Conservation (phyloP, 352 stramenopile genomes). For the Globisporangium spiculum region DNA sequence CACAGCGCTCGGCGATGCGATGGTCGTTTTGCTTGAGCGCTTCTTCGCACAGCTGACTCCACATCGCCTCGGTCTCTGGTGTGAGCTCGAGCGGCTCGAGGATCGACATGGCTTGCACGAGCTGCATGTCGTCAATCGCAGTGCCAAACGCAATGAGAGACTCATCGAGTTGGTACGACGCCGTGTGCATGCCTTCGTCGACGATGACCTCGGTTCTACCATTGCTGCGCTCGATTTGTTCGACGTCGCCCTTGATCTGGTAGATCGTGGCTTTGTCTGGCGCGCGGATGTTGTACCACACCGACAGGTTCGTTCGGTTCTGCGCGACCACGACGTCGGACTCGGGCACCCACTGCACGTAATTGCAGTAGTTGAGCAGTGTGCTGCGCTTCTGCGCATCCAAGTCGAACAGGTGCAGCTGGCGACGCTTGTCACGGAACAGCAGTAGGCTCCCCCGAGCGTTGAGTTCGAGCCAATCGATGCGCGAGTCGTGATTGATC, state of each 20-base stretch:
- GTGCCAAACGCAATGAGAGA: slow-evolving; percentile 93
- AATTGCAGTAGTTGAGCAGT: slow-evolving; percentile 94
- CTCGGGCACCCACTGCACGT: slow-evolving; percentile 96
- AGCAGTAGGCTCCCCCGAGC: slow-evolving; percentile 86
- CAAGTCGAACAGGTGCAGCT: slow-evolving; percentile 92
- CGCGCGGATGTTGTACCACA: slow-evolving; percentile 96
- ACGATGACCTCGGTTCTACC: slow-evolving; percentile 94
- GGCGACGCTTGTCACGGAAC: slow-evolving; percentile 90
- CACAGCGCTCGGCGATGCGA: slow-evolving; percentile 88
- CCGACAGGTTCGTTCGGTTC: slow-evolving; percentile 88
- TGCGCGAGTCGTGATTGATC: slow-evolving; percentile 89
- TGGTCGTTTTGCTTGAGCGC: slow-evolving; percentile 87
- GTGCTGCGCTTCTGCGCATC: slow-evolving; percentile 82
- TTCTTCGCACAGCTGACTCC: slow-evolving; percentile 87
- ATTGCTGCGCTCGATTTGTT: slow-evolving; percentile 92
- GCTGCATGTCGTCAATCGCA: slow-evolving; percentile 91
- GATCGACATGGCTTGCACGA: slow-evolving; percentile 91
- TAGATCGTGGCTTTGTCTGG: slow-evolving; percentile 93
- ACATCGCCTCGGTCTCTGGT: slow-evolving; percentile 92
- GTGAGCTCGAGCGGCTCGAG: slow-evolving; percentile 90
- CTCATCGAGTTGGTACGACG: slow-evolving; percentile 92
- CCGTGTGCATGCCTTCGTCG: slow-evolving; percentile 93
- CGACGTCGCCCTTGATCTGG: slow-evolving; percentile 94
- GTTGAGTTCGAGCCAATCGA: slow-evolving; percentile 96
- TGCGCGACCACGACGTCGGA: slow-evolving; percentile 95